Evolutionary conservation across 257 asterid genomes (phyloP).

Genomic region (Craterostigma plantagineum): DNA sequence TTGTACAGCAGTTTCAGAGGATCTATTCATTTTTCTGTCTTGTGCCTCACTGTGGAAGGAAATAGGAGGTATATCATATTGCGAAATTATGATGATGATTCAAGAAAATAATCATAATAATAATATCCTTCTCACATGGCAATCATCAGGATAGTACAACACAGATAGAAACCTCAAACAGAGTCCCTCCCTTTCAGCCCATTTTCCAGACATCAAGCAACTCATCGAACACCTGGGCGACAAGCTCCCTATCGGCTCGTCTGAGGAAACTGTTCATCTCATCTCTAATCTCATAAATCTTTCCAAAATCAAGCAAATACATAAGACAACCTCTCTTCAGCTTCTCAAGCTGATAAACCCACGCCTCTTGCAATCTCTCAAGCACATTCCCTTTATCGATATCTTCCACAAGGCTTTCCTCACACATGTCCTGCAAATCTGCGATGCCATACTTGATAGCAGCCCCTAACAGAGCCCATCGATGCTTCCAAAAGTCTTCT

Average conservation of each 20-base stretch:
- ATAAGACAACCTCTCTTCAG: slow-evolving; percentile 78
- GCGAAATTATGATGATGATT: too few species aligned
- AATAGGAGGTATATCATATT: too few species aligned
- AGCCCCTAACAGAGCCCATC: slow-evolving; percentile 59
- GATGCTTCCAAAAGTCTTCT: slow-evolving; percentile 88
- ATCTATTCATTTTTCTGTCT: too few species aligned
- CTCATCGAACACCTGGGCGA: slow-evolving; percentile 81
- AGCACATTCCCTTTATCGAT: slow-evolving; percentile 75
- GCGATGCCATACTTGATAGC: slow-evolving; percentile 76
- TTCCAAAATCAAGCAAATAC: slow-evolving; percentile 80
- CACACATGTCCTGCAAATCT: slow-evolving; percentile 74
- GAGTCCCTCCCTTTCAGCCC: slow-evolving; percentile 7
- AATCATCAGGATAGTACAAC: neutral
- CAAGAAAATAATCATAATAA: too few species aligned
- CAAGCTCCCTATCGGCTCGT: slow-evolving; percentile 61
- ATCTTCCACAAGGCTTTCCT: slow-evolving; percentile 79
- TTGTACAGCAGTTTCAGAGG: too few species aligned
- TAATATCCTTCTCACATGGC: neutral
- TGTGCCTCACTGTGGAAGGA: too few species aligned
- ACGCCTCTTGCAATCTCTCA: slow-evolving; percentile 83
- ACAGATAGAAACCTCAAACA: neutral
- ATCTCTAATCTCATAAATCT: slow-evolving; percentile 74
- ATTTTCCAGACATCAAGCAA: slow-evolving; percentile 74
- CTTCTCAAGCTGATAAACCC: slow-evolving; percentile 72
- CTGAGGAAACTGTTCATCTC: slow-evolving; percentile 49